phyloP scores from a whole-genome alignment of 257 asterid genomes.

The Eucommia ulmoides region DNA sequence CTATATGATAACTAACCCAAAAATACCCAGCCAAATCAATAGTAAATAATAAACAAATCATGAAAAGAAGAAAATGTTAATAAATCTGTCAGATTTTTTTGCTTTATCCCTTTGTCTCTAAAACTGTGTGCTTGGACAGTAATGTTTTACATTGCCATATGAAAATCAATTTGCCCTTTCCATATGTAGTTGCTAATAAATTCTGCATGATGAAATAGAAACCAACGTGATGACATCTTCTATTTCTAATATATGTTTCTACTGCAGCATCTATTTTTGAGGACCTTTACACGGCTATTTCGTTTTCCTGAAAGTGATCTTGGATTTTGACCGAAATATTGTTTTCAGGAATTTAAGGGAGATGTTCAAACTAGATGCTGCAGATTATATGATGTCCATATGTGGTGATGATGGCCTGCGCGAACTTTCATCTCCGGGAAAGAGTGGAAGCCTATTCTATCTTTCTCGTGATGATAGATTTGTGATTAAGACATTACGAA shows the following conservation, averaged over 20 bases:
- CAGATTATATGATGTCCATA: constrained; percentile 97
- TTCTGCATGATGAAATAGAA: too few relatives aligned
- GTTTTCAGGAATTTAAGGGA: constrained; percentile 89
- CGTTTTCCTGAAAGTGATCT: not conserved
- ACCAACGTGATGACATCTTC: too few relatives aligned
- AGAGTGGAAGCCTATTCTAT: constrained; percentile 93
- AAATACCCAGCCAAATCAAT: too few relatives aligned
- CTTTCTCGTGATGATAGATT: constrained; percentile 83
- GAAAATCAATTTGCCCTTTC: not conserved
- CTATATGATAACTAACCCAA: too few relatives aligned
- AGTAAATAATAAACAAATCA: too few relatives aligned
- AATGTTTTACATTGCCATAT: too few relatives aligned
- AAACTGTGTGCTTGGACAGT: too few relatives aligned
- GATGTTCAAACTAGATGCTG: constrained; percentile 80
- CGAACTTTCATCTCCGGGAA: constrained; percentile 88
- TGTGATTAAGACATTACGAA: constrained; percentile 80
- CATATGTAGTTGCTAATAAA: not conserved
- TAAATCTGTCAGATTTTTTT: too few relatives aligned
- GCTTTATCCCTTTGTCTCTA: too few relatives aligned
- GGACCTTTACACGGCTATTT: not conserved
- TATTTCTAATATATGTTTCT: too few relatives aligned
- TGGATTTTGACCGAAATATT: constrained; percentile 7
- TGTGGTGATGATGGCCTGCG: constrained; percentile 89
- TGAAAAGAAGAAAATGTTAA: too few relatives aligned
- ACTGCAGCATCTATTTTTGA: not conserved